Evolutionary conservation across 129 eudicot genomes (phyloP), one percentile per base, ranked within the genome.

Genomic region (Lonicera japonica): DNA sequence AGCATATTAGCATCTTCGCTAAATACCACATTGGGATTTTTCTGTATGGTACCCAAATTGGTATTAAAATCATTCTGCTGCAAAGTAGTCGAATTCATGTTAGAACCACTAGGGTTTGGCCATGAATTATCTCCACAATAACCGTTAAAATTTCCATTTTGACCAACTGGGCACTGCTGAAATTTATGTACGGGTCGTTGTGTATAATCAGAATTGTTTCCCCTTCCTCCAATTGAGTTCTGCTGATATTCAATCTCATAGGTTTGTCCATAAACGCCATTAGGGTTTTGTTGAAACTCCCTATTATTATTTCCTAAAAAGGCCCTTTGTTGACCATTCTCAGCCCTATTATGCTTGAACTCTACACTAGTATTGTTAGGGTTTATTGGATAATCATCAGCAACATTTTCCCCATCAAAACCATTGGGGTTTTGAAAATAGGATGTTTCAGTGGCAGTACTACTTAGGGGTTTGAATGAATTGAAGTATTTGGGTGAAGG

Each of bases 391-490:
- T 14, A 67, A 2, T 41, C 29, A 2, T 41, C 29, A 8, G 45
- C 19, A 15, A 15, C 4, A 38, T 47, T 25, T 46, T 48, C 71
- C 9, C 57, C 65, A 50, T 25, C 54, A 25, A 14, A 68, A n/a
- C 61, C 66, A 69, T 21, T 54, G 21, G 59, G 54, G 25, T 20
- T 50, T 51, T 72, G 50, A 23, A 72, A 50, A 68, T 63, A 60
- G 14, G 66, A 67, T 58, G 72, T 71, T 75, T 71, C 72, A 55
- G 68, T 13, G 11, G 75, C 82, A 55, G 63, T 72, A 2, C 73
- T 67, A 59, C 24, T 19, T 48, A 51, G 55, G 57, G 18, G 16
- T 11, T 57, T 43, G 5, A 46, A 0, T 13, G 72, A 29, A 21
- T 20, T 5, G 0, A 58, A 22, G 41, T 17, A 36, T 0, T 21